Evolutionary conservation across 306 rosid genomes (phyloP).

Genomic region (Argentina anserina): DNA sequence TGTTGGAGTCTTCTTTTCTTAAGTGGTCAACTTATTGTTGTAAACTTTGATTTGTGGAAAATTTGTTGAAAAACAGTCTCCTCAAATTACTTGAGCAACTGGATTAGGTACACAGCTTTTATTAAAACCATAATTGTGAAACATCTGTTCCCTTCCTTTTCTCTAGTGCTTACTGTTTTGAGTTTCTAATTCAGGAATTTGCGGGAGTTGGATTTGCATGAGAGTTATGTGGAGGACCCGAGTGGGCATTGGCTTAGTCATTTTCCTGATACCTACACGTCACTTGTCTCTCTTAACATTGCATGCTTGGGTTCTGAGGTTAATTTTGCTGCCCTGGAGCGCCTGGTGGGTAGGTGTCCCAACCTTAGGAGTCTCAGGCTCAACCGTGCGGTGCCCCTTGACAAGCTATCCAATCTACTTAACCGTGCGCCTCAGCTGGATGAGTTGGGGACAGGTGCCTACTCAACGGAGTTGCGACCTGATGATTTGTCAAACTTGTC

Average conservation of each 20-base stretch:
- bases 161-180: constrained; percentile 4
- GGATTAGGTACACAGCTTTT: neutral
- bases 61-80: neutral
- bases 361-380: constrained; percentile 78
- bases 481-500: constrained; percentile 57
- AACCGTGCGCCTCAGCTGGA: constrained; percentile 65
- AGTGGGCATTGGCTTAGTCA: constrained; percentile 93
- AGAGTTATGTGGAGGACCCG: constrained; percentile 85
- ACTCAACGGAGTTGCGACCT: constrained; percentile 59
- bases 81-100: neutral
- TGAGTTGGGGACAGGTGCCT: constrained; percentile 82
- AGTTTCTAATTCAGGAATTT: constrained; percentile 60
- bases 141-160: constrained; percentile 7
- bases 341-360: constrained; percentile 74
- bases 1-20: neutral
- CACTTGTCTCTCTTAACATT: constrained; percentile 83
- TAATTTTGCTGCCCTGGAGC: constrained; percentile 75
- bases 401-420: constrained; percentile 58
- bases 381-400: constrained; percentile 79
- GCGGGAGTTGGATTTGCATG: constrained; percentile 82
- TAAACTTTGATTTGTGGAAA: neutral
- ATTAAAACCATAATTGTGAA: neutral
- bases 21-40: neutral
- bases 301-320: constrained; percentile 77
- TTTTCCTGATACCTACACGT: constrained; percentile 83